Base-by-base conservation (phyloP, 2,329 filamentous ascomycete species). In the Aspergillus clavatus region DNA sequence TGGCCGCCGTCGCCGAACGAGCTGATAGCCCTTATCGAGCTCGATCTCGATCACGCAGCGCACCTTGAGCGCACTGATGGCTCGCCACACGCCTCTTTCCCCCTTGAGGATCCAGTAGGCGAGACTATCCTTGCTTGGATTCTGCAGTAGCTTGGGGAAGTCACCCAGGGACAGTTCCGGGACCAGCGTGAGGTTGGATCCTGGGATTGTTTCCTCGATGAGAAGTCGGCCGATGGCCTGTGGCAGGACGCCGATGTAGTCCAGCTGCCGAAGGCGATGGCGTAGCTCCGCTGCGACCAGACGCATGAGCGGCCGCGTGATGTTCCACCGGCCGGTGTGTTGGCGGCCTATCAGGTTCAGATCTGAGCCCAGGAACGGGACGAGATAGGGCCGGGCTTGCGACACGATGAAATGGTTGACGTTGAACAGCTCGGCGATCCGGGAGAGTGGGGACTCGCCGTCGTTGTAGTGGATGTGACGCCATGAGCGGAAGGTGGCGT, bases 361-460 rank as follows among this genome's bases (percentile, higher is more conserved):
- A 55, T 91, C 87, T 37, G 84, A 86, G 50, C 85, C 82, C 4
- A 94, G 75, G 58, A 95, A 93, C 0, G 90, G 90, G 22, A 91
- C 84, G 12, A 95, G 75, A 66, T 95, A 95, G 0, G 91, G 91
- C 3, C 90, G 79, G 1, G 91, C 89, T 71, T 96, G 91, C 53
- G 87, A 93, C 54, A 97, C 83, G 53, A 97, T 89, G 69, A 94
- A 96, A 72, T 96, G 90, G 62, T 95, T 94, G 42, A 94, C 87
- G 63, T 94, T 94, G 76, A 93, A 93, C 8, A 91, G 79, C 68
- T 91, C 86, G 5, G 85, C 81, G 23, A 93, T 83, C 29, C 87
- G 80, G 43, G 81, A 77, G 1, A 93, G 76, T 0, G 82, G 82
- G 0, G 79, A 82, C 52, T 82, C 83, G 33, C 81, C 81, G 50